Evolutionary conservation across 1,284 basidiomycete species (phyloP).

Genomic region (Fomitopsis pinicola): DNA sequence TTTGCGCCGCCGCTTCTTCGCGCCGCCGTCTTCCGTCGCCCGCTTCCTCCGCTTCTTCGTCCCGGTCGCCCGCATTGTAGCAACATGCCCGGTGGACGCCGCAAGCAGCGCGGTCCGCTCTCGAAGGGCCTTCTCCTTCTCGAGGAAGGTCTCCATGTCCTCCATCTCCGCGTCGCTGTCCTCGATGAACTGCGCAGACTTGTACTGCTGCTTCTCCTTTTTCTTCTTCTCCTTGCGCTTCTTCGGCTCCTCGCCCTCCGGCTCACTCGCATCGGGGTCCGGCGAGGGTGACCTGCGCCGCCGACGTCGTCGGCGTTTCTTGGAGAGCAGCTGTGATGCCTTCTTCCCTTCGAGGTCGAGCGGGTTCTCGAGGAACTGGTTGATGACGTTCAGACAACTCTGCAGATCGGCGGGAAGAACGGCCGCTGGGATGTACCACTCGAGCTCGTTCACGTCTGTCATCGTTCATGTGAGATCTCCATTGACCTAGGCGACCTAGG

Average conservation of each 20-base stretch:
- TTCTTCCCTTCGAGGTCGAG: constrained; percentile 75
- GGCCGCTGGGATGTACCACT: constrained; percentile 77
- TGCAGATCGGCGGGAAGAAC: constrained; percentile 62
- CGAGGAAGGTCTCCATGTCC: constrained; percentile 76
- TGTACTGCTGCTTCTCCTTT: constrained; percentile 61
- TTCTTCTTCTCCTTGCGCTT: constrained; percentile 43
- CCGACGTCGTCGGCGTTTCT: constrained; percentile 50
- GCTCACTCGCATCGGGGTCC: constrained; percentile 37
- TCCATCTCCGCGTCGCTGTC: constrained; percentile 83
- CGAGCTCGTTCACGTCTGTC: constrained; percentile 63
- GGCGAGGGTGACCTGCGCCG: constrained; percentile 44
- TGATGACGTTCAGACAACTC: constrained; percentile 64
- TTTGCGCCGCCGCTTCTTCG: constrained; percentile 21
- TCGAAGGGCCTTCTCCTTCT: constrained; percentile 58
- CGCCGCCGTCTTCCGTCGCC: constrained; percentile 23
- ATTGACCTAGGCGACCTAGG: background rate
- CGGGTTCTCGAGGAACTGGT: constrained; percentile 71
- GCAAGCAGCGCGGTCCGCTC: constrained; percentile 47
- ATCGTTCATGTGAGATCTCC: background rate
- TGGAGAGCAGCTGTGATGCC: constrained; percentile 58
- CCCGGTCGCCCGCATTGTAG: constrained; percentile 59
- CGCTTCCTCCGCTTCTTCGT: constrained; percentile 63
- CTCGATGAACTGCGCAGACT: constrained; percentile 86
- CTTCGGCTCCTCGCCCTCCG: constrained; percentile 35
- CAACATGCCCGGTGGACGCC: constrained; percentile 38